phyloP scores from a whole-genome alignment of 2,329 filamentous ascomycete species.

The Neonectria hederae region DNA sequence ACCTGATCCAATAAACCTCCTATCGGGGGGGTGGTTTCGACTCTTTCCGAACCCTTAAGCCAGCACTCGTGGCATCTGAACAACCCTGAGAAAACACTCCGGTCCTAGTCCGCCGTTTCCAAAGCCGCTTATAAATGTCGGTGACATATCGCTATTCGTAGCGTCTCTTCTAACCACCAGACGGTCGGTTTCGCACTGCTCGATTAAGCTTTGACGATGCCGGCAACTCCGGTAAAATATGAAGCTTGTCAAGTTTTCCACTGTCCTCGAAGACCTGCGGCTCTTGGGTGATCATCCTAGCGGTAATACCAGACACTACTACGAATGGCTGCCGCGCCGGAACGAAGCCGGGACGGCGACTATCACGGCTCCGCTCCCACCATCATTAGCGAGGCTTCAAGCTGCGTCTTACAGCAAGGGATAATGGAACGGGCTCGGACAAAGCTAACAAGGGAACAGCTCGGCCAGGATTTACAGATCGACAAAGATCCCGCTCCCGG shows the following conservation, averaged over 20 bases:
- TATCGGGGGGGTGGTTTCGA: background rate
- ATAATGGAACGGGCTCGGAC: background rate
- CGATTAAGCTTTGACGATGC: background rate
- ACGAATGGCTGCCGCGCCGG: conserved; percentile 6
- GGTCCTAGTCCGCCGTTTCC: conserved; percentile 2
- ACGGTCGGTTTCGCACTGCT: conserved; percentile 14
- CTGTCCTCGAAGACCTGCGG: conserved; percentile 1
- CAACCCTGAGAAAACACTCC: background rate
- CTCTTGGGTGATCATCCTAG: conserved; percentile 10
- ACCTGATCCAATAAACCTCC: background rate
- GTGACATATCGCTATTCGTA: background rate
- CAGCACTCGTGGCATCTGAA: background rate
- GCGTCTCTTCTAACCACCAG: background rate
- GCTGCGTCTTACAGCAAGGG: conserved; percentile 21
- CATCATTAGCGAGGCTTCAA: conserved; percentile 4
- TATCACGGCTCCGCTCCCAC: conserved; percentile 18
- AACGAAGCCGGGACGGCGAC: conserved; percentile 9
- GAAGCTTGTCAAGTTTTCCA: background rate
- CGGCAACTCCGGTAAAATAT: background rate
- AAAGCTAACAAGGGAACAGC: background rate
- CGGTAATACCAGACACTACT: background rate
- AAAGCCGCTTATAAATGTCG: background rate
- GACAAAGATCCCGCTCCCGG: conserved; percentile 15
- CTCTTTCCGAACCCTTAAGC: background rate
- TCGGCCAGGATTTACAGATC: conserved; percentile 23